Evolutionary conservation across 179 eudicot species (phyloP).

Genomic region (Spergularia azorica): DNA sequence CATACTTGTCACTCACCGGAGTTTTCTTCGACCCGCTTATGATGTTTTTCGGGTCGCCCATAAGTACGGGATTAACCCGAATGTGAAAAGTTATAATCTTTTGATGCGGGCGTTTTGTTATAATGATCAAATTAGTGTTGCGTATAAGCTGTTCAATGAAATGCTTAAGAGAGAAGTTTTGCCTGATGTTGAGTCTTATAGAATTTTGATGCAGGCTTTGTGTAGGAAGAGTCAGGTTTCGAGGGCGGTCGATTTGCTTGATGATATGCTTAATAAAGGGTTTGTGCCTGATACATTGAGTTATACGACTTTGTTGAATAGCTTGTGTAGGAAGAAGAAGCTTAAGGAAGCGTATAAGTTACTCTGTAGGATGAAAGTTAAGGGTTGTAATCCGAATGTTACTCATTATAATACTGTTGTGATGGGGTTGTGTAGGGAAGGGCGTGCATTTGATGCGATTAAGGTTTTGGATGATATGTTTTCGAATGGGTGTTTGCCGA

Average conservation of each 20-base stretch:
- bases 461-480: conserved; percentile 85
- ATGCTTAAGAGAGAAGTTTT: conserved; percentile 83
- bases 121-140: conserved; percentile 65
- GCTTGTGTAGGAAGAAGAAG: conserved; percentile 92
- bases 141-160: conserved; percentile 73
- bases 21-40: conserved; percentile 60
- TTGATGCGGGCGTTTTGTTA: conserved; percentile 74
- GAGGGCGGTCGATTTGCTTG: conserved; percentile 67
- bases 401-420: conserved; percentile 86
- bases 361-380: conserved; percentile 86
- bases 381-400: conserved; percentile 92
- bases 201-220: conserved; percentile 84
- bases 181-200: conserved; percentile 80
- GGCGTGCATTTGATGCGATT: conserved; percentile 72
- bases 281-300: conserved; percentile 82
- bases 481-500: conserved; percentile 78
- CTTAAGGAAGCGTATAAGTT: conserved; percentile 93
- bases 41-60: conserved; percentile 71
- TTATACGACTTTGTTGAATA: conserved; percentile 77
- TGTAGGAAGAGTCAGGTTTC: conserved; percentile 92
- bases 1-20: conserved; percentile 50
- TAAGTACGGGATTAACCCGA: conserved; percentile 50
- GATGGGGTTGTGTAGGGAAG: conserved; percentile 72
- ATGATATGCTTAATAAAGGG: conserved; percentile 93
- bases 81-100: conserved; percentile 66